Conservation (phyloP, 73 alveolate genomes). For the Paramecium biaurelia region DNA sequence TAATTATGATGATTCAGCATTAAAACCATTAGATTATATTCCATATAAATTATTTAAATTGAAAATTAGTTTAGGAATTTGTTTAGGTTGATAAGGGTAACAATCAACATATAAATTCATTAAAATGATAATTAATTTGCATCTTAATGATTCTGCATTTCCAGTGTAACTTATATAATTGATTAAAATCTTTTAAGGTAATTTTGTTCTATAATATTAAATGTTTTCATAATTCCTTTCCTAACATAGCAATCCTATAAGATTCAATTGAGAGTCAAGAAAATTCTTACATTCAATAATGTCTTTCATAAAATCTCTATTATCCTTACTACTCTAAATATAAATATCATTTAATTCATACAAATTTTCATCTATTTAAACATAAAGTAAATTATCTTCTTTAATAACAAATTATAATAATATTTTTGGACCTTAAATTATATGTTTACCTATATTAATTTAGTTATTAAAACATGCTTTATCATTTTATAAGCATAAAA, state of each 20-base stretch:
- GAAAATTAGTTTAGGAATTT: neutral
- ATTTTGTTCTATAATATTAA: neutral
- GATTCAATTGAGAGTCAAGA: neutral
- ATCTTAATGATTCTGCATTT: slow-evolving; percentile 3
- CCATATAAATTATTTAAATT: neutral
- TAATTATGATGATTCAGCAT: neutral
- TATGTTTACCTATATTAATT: neutral
- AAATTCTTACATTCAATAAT: neutral
- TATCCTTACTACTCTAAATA: neutral
- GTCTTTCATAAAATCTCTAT: neutral
- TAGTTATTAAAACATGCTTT: neutral
- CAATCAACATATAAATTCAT: slow-evolving; percentile 44
- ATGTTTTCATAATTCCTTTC: slow-evolving; percentile 36
- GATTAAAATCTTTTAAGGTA: neutral
- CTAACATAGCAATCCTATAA: neutral
- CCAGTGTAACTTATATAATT: neutral
- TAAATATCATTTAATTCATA: neutral
- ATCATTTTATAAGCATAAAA: neutral
- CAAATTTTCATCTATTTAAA: neutral
- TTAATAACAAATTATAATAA: neutral
- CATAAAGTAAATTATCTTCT: neutral
- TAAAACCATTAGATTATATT: neutral
- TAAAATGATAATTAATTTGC: neutral
- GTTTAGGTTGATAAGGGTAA: slow-evolving; percentile 14
- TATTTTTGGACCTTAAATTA: neutral